These are phyloP conservation scores for Phytophthora palmivora DNA, from an alignment of 352 stramenopile species.

Conservation along the genomic window DNA sequence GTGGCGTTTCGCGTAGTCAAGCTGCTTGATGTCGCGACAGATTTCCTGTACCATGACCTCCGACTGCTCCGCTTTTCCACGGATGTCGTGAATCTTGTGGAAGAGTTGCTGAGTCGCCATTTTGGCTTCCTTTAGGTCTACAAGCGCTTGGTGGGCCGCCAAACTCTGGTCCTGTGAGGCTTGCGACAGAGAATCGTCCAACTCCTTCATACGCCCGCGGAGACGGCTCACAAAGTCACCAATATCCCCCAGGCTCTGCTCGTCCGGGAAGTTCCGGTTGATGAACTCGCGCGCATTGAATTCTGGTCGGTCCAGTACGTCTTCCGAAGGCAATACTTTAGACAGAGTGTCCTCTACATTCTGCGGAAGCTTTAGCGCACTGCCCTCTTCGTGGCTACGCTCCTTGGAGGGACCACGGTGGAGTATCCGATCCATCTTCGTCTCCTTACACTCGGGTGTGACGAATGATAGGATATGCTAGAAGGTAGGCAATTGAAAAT, in stretches of 20 bases:
- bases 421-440: slow-evolving; percentile 30
- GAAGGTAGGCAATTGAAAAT: no score
- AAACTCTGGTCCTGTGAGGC: slow-evolving; percentile 83
- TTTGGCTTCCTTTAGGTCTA: slow-evolving; percentile 87
- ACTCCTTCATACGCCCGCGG: slow-evolving; percentile 77
- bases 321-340: slow-evolving; percentile 81
- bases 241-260: slow-evolving; percentile 81
- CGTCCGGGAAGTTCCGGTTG: slow-evolving; percentile 93
- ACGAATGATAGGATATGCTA: slow-evolving; percentile 13
- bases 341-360: slow-evolving; percentile 61
- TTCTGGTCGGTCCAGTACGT: slow-evolving; percentile 87
- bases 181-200: slow-evolving; percentile 83
- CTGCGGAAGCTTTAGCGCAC: slow-evolving; percentile 54
- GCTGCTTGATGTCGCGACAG: slow-evolving; percentile 98
- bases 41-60: slow-evolving; percentile 98
- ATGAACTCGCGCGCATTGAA: slow-evolving; percentile 94
- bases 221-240: slow-evolving; percentile 86
- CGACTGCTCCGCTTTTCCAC: slow-evolving; percentile 94
- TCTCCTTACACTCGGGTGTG: no score
- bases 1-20: slow-evolving; percentile 98
- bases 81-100: slow-evolving; percentile 94
- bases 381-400: slow-evolving; percentile 19
- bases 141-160: slow-evolving; percentile 77
- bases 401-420: slow-evolving; percentile 1
- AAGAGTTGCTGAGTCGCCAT: slow-evolving; percentile 90